These are phyloP conservation scores for Backusella mclennaniae DNA, from an alignment of 192 early-diverging fungal genomes.

Conservation along the genomic window DNA sequence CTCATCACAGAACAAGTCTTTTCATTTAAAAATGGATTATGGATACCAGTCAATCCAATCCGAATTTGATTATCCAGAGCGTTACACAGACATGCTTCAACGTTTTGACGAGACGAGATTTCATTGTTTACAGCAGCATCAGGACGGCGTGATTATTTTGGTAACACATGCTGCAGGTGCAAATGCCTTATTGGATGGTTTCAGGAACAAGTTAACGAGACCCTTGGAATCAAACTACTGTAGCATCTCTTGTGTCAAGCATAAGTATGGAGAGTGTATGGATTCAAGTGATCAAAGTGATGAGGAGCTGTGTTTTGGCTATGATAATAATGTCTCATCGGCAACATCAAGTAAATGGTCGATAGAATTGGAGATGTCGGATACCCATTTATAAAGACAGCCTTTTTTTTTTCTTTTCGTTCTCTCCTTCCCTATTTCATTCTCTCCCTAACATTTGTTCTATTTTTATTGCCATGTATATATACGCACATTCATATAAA, in stretches of 20 bases:
- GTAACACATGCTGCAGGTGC: conserved; percentile 36
- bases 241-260: conserved; percentile 13
- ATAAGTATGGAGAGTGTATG: background rate
- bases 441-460: background rate
- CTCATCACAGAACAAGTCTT: background rate
- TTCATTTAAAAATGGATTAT: conserved; percentile 22
- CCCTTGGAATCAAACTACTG: conserved; percentile 24
- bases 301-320: background rate
- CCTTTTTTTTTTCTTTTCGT: background rate
- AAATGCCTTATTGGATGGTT: conserved; percentile 36
- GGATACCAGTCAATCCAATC: background rate
- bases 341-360: conserved; percentile 2
- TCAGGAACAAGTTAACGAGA: conserved; percentile 17
- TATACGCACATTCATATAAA: background rate
- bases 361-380: background rate
- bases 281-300: conserved; percentile 19
- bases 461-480: background rate
- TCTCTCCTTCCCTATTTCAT: background rate
- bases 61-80: conserved; percentile 35
- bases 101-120: conserved; percentile 25
- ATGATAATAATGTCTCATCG: background rate
- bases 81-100: conserved; percentile 27
- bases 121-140: conserved; percentile 5
- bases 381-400: background rate
- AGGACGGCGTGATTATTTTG: conserved; percentile 17